Evolutionary conservation across 441 rosid species (phyloP).

Genomic region (Oxalis stricta): DNA sequence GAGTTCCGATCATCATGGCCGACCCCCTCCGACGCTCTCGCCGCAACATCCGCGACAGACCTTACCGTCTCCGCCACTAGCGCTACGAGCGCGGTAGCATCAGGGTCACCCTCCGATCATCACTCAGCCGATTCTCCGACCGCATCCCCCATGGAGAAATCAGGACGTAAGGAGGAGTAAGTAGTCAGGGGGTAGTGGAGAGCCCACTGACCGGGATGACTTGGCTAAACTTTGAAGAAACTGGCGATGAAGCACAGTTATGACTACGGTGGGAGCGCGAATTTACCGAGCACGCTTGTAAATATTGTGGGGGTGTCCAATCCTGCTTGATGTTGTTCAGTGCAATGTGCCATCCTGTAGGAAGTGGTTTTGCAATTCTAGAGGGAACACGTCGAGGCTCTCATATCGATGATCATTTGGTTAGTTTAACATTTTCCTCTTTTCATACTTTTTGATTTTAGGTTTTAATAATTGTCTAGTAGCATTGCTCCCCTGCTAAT

Average conservation of each 20-base stretch:
- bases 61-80: constrained; percentile 26
- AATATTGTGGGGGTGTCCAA: constrained; percentile 96
- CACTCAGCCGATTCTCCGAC: constrained; percentile 18
- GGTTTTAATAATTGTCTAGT: neutral
- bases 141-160: constrained; percentile 15
- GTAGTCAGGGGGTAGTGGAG: constrained; percentile 43
- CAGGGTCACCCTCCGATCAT: constrained; percentile 21
- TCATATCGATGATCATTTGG: constrained; percentile 95
- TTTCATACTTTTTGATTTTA: neutral
- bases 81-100: constrained; percentile 18
- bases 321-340: constrained; percentile 92
- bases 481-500: no score
- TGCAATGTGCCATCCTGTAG: constrained; percentile 96
- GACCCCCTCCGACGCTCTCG: constrained; percentile 72
- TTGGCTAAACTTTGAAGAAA: constrained; percentile 88
- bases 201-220: constrained; percentile 65
- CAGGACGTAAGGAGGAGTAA: constrained; percentile 23
- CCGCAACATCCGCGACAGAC: constrained; percentile 23
- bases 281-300: constrained; percentile 89
- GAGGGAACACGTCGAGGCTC: constrained; percentile 99
- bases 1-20: constrained; percentile 92
- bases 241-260: constrained; percentile 70
- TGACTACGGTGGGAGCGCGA: constrained; percentile 70
- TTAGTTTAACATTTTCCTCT: constrained; percentile 20
- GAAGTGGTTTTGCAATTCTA: constrained; percentile 98